Base-by-base conservation (phyloP, 805 yeast species). In the Kuraishia borneana region DNA sequence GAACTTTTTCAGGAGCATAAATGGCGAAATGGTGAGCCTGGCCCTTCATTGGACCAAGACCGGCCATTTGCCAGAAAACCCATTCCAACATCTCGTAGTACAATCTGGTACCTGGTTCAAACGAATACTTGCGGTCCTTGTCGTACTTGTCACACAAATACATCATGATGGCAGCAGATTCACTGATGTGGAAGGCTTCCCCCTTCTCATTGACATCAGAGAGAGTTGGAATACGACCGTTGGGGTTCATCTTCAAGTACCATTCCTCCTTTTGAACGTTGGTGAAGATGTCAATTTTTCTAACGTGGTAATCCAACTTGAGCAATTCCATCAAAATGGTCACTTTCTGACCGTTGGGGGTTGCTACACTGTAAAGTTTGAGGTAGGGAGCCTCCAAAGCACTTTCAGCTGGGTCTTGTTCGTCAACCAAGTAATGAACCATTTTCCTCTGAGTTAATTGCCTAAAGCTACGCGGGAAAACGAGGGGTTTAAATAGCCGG, bases 111-210 rank as follows among this genome's bases (percentile, higher is more conserved):
- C 59, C 62, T 5, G 47, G 40, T 19, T 52, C 55, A 39, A 53
- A 68, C 18, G 67, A 60, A 42, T 41, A 65, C 50, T 70, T 69
- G 39, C 63, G 49, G 7, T 71, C 73, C 35, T 53, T 65, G 46
- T 78, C 84, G 48, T 69, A 78, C 40, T 65, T 71, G 42, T 74
- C 81, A 36, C 70, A 73, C 26, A 77, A 50, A 48, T 74, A 78
- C 38, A 60, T 54, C 51, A 78, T 49, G 40, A 77, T 76, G 2
- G 83, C 81, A 21, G 70, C 83, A 22, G 76, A 63, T 53, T 77
- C 83, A 42, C 66, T 64, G 19, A 78, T 47, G 17, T 68, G 55
- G 21, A 60, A 59, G 6, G 50, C 50, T 27, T 65, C 51, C 3
- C 74, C 76, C 4, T 64, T 58, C 23, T 49, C 45, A 26, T 51